Conservation (phyloP, 129 eudicot genomes). For the Centaurea solstitialis region DNA sequence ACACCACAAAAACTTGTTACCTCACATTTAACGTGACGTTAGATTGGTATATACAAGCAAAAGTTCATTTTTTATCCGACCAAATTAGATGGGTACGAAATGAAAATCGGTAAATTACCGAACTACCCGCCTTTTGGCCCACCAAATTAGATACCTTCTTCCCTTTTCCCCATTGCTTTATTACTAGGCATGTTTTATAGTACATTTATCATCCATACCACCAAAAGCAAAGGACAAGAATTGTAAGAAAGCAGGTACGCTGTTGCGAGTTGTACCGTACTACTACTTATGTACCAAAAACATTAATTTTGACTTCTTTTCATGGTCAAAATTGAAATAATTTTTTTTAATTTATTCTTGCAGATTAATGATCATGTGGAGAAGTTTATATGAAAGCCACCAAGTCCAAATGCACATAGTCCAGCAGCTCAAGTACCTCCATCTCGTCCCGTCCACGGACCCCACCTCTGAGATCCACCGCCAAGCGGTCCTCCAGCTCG, state of each 20-base stretch:
- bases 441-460: slow-evolving; percentile 49
- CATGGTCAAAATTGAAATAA: slow-evolving; percentile 1
- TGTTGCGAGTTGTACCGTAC: slow-evolving; percentile 5
- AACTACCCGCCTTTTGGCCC: background rate
- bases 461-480: slow-evolving; percentile 89
- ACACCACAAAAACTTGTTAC: too few relatives aligned
- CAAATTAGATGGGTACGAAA: too few relatives aligned
- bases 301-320: slow-evolving; percentile 1
- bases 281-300: background rate
- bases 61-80: too few relatives aligned
- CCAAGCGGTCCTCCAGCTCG: slow-evolving; percentile 88
- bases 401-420: slow-evolving; percentile 93
- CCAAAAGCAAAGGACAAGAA: slow-evolving; percentile 8
- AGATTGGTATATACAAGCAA: too few relatives aligned
- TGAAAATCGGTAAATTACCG: background rate
- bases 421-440: slow-evolving; percentile 86
- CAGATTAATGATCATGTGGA: slow-evolving; percentile 94
- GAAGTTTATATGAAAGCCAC: slow-evolving; percentile 91
- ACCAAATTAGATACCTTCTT: background rate
- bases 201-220: slow-evolving; percentile 4
- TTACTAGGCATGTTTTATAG: background rate
- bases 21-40: too few relatives aligned
- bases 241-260: background rate
- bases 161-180: background rate
- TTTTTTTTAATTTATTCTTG: background rate